phyloP scores from a whole-genome alignment of 2,329 filamentous ascomycete genomes.

The Amesomyces nigricolor region DNA sequence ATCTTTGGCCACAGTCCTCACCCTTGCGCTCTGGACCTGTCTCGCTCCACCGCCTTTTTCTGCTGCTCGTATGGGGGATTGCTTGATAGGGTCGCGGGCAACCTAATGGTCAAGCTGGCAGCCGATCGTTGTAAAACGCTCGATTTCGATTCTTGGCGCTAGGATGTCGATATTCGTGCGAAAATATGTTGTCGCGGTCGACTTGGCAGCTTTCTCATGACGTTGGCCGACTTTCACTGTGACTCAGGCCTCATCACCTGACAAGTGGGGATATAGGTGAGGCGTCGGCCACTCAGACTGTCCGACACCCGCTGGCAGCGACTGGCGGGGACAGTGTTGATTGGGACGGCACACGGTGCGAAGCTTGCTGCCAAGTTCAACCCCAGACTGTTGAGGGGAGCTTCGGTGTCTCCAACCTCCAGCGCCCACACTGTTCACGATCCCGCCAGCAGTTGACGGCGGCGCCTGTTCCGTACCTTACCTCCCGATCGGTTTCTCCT shows the following conservation, averaged over 20 bases:
- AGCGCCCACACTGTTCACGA: neutral
- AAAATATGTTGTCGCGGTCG: conserved; percentile 2
- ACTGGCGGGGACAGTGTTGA: conserved; percentile 4
- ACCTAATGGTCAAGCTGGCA: neutral
- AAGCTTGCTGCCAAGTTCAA: neutral
- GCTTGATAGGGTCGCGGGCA: neutral
- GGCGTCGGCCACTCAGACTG: neutral
- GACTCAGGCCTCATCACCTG: conserved; percentile 27
- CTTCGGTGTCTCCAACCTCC: neutral
- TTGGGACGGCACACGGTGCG: conserved; percentile 7
- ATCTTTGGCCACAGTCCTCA: conserved; percentile 27
- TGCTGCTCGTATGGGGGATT: neutral
- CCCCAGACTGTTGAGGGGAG: neutral
- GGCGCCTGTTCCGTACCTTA: neutral
- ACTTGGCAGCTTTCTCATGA: conserved; percentile 19
- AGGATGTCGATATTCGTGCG: conserved; percentile 3
- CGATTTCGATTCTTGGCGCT: conserved; percentile 3
- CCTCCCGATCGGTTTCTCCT: neutral
- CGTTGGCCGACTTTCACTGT: conserved; percentile 20
- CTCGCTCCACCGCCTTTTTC: conserved; percentile 21
- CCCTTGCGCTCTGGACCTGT: conserved; percentile 13
- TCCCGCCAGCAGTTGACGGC: neutral
- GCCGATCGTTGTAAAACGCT: neutral
- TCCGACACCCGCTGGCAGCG: conserved; percentile 10
- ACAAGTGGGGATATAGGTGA: conserved; percentile 19